phyloP scores from a whole-genome alignment of 495 filamentous ascomycete genomes.

The Daldinia caldariorum region DNA sequence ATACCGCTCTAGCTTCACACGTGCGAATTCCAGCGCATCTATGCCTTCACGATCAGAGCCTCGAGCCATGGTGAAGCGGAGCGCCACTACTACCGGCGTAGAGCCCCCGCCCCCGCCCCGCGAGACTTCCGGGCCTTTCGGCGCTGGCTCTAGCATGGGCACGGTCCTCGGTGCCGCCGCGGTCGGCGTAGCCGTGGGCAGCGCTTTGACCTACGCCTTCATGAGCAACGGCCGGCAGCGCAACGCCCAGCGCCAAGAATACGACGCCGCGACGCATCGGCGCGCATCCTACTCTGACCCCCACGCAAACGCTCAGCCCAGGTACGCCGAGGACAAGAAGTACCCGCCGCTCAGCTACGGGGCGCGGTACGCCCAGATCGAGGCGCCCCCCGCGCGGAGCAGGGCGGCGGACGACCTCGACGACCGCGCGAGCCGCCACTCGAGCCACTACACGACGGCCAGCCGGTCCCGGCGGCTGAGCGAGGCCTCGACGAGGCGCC shows the following conservation, averaged over 20 bases:
- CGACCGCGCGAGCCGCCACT: constrained; percentile 52
- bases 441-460: constrained; percentile 41
- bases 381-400: constrained; percentile 44
- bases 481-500: constrained; percentile 47
- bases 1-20: constrained; percentile 35
- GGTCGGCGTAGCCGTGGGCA: constrained; percentile 79
- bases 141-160: constrained; percentile 56
- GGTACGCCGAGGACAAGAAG: constrained; percentile 49
- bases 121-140: constrained; percentile 45
- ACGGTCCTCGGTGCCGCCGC: constrained; percentile 73
- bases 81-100: constrained; percentile 50
- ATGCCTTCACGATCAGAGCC: constrained; percentile 34
- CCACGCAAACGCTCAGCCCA: constrained; percentile 44
- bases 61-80: constrained; percentile 47
- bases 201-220: constrained; percentile 78
- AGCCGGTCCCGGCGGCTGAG: constrained; percentile 46
- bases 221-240: constrained; percentile 63
- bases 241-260: constrained; percentile 52
- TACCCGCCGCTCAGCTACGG: constrained; percentile 50
- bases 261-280: constrained; percentile 48
- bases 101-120: constrained; percentile 48
- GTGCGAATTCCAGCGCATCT: constrained; percentile 45
- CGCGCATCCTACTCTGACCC: constrained; percentile 54
- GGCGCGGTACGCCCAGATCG: constrained; percentile 50
- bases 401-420: constrained; percentile 56